These are phyloP conservation scores for Ephemerocybe angulata DNA, from an alignment of 768 basidiomycete genomes.

Conservation along the genomic window DNA sequence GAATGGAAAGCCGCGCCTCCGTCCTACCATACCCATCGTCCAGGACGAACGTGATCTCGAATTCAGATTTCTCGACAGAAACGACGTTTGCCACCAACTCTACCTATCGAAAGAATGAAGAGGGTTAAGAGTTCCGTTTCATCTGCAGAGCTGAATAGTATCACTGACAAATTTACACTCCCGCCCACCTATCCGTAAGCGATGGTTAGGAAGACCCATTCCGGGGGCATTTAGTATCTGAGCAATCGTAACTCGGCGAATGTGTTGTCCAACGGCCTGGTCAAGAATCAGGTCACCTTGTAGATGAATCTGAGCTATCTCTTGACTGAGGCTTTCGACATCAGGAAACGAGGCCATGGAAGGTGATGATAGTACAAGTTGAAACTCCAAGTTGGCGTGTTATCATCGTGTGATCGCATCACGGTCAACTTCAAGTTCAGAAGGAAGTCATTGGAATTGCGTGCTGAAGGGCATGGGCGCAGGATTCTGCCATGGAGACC, in stretches of 20 bases:
- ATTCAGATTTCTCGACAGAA: not conserved
- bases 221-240: slow-evolving; percentile 7
- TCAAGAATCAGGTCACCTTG: not conserved
- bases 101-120: not conserved
- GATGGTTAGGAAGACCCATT: not conserved
- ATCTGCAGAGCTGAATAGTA: not conserved
- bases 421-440: too few species aligned
- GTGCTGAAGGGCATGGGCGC: too few species aligned
- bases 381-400: not conserved
- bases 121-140: not conserved
- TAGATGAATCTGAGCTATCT: not conserved
- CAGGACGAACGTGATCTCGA: not conserved
- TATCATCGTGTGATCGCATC: not conserved
- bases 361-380: not conserved
- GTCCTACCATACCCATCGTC: slow-evolving; percentile 1
- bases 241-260: slow-evolving; percentile 10
- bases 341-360: not conserved
- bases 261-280: not conserved
- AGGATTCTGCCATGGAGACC: too few species aligned
- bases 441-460: too few species aligned
- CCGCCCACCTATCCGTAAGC: slow-evolving; percentile 5
- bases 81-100: slow-evolving; percentile 11
- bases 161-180: slow-evolving; percentile 9
- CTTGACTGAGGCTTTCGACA: slow-evolving; percentile 1
- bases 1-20: not conserved